Evolutionary conservation across 305 asterid genomes (phyloP).

Genomic region (Solanum hybrid): DNA sequence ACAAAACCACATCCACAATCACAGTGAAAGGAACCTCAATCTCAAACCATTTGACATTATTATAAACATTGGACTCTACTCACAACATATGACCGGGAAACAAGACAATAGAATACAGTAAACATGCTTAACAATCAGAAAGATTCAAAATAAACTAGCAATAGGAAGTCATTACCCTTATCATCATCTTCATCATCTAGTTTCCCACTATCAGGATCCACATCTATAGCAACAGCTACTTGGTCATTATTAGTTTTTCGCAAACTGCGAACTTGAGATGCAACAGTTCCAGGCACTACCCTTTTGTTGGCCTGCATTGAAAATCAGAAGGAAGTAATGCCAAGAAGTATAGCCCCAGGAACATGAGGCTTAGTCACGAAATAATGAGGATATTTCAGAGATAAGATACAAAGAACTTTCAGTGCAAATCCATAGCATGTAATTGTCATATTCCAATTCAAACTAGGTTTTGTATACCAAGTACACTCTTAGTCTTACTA

Average conservation of each 20-base stretch:
- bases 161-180: constrained; percentile 47
- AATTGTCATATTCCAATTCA: background rate
- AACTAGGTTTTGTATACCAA: background rate
- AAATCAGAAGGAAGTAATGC: constrained; percentile 15
- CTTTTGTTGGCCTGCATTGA: constrained; percentile 61
- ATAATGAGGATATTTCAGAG: background rate
- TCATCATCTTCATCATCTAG: constrained; percentile 79
- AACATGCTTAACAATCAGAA: background rate
- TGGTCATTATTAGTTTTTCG: constrained; percentile 82
- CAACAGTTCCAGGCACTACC: constrained; percentile 46
- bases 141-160: background rate
- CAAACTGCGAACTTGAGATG: constrained; percentile 88
- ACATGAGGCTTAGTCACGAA: background rate
- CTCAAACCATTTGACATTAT: background rate
- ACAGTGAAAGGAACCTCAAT: background rate
- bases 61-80: background rate
- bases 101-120: background rate
- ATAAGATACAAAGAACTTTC: background rate
- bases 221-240: constrained; percentile 83
- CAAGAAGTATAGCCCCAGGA: background rate
- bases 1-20: background rate
- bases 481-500: background rate
- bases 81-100: background rate
- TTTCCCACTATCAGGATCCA: constrained; percentile 43
- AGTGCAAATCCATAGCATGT: background rate